Conservation (phyloP, 805 yeast species). For the Myxozyma nipponensis region DNA sequence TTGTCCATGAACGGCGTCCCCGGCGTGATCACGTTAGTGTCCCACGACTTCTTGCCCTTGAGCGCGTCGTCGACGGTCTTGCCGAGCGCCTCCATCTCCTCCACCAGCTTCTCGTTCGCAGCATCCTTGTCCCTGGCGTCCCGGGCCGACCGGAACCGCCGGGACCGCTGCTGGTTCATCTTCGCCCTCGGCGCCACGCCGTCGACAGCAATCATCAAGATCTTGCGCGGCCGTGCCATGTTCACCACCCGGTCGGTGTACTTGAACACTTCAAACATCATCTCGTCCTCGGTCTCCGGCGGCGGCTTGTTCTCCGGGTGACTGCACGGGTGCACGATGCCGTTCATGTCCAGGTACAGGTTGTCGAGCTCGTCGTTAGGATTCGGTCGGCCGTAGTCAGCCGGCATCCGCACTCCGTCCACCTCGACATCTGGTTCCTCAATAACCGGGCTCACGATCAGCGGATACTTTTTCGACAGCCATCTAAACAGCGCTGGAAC, state of each 20-base stretch:
- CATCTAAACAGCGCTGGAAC: conserved; percentile 98
- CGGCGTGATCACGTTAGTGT: conserved; percentile 94
- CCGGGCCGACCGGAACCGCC: conserved; percentile 87
- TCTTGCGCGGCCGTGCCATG: conserved; percentile 93
- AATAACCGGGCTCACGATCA: conserved; percentile 83
- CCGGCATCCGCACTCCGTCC: conserved; percentile 61
- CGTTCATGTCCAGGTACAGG: conserved; percentile 94
- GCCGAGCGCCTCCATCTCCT: conserved; percentile 60
- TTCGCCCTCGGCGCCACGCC: conserved; percentile 99
- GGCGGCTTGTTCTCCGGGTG: conserved; percentile 97
- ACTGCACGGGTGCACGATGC: conserved; percentile 98
- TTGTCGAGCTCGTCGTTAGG: conserved; percentile 96
- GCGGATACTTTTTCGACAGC: conserved; percentile 90
- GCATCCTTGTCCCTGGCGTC: conserved; percentile 80
- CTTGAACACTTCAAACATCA: conserved; percentile 88
- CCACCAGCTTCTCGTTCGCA: conserved; percentile 59
- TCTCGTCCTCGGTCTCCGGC: conserved; percentile 94
- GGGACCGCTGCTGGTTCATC: conserved; percentile 94
- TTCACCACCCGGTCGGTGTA: conserved; percentile 87
- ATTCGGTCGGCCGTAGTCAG: conserved; percentile 68
- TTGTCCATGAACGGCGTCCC: conserved; percentile 98
- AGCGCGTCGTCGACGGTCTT: conserved; percentile 72
- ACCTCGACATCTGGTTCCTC: conserved; percentile 59
- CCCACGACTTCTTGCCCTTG: conserved; percentile 79
- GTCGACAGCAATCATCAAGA: conserved; percentile 92